phyloP scores from a whole-genome alignment of 2,329 filamentous ascomycete species.

The Myriosclerotinia curreyana region DNA sequence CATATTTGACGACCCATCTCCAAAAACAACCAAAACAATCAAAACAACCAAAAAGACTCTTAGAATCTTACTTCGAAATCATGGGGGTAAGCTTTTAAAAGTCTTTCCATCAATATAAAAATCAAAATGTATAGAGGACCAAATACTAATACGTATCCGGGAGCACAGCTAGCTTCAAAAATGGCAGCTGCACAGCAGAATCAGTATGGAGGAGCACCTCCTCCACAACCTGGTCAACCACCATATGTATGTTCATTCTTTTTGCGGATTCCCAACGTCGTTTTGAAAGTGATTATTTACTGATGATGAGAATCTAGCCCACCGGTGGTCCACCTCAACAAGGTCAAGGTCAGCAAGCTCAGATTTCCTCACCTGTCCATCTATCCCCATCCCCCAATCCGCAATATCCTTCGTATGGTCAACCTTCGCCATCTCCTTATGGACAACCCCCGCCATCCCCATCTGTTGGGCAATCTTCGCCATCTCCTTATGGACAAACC shows the following conservation, averaged over 20 bases:
- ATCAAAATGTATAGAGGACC: constrained; percentile 17
- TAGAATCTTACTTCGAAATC: constrained; percentile 17
- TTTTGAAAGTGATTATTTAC: constrained; percentile 3
- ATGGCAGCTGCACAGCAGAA: constrained; percentile 22
- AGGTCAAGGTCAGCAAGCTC: constrained; percentile 16
- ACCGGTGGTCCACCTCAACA: constrained; percentile 14
- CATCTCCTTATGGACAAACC: background rate
- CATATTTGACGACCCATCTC: too few species aligned
- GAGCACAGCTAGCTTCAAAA: constrained; percentile 20
- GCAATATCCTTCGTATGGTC: constrained; percentile 7
- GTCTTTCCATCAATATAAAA: background rate
- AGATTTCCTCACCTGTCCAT: constrained; percentile 14
- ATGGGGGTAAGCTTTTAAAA: constrained; percentile 24
- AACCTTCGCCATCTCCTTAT: constrained; percentile 1
- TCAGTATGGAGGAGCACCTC: constrained; percentile 13
- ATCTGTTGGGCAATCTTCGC: background rate
- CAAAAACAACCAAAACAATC: too few species aligned
- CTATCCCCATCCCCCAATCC: constrained; percentile 11
- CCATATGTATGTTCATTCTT: constrained; percentile 18
- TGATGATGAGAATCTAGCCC: constrained; percentile 15
- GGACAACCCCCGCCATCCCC: constrained; percentile 2
- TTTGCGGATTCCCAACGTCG: background rate
- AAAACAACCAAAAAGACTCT: constrained; percentile 9
- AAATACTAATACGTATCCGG: constrained; percentile 19
- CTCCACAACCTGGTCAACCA: constrained; percentile 15